Percentiles rank a stretch among this genome's conserved stretches.
Conservation (phyloP, 306 rosid species). For the Cyamopsis tetragonoloba region DNA sequence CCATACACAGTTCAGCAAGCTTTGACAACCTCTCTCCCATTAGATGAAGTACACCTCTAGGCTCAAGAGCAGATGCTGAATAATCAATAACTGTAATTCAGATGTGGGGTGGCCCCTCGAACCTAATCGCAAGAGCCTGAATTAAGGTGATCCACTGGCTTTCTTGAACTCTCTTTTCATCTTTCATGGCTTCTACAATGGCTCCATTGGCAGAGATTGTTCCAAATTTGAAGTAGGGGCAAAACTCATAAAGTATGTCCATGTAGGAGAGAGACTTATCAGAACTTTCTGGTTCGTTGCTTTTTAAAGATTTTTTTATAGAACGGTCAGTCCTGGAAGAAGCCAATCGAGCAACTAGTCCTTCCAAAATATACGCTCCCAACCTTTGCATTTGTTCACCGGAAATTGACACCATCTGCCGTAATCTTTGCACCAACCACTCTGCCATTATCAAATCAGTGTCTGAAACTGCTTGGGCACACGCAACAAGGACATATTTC, state of each 20-base stretch:
- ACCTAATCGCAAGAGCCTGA: constrained; percentile 75
- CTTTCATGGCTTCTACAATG: constrained; percentile 82
- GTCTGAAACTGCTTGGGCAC: constrained; percentile 61
- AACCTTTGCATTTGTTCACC: constrained; percentile 79
- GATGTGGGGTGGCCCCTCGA: constrained; percentile 79
- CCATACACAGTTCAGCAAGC: constrained; percentile 53
- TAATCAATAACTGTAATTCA: constrained; percentile 69
- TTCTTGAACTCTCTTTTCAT: constrained; percentile 60
- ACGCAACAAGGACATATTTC: constrained; percentile 48
- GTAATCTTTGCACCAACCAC: constrained; percentile 54
- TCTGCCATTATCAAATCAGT: constrained; percentile 49
- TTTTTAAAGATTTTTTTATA: constrained; percentile 59
- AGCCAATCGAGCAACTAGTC: constrained; percentile 56
- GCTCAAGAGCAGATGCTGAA: too few species aligned
- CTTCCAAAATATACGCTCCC: constrained; percentile 86
- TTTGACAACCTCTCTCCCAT: constrained; percentile 57
- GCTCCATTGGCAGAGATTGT: constrained; percentile 86
- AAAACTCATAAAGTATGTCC: constrained; percentile 66
- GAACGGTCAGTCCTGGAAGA: constrained; percentile 55
- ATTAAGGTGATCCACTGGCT: constrained; percentile 77
- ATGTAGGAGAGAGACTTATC: too few species aligned
- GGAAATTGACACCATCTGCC: constrained; percentile 66
- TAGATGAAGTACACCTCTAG: too few species aligned
- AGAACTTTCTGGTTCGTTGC: too few species aligned
- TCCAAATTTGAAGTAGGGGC: constrained; percentile 76